Base-by-base conservation (phyloP, 805 yeast genomes). In the Schizosaccharomyces octosporus region DNA sequence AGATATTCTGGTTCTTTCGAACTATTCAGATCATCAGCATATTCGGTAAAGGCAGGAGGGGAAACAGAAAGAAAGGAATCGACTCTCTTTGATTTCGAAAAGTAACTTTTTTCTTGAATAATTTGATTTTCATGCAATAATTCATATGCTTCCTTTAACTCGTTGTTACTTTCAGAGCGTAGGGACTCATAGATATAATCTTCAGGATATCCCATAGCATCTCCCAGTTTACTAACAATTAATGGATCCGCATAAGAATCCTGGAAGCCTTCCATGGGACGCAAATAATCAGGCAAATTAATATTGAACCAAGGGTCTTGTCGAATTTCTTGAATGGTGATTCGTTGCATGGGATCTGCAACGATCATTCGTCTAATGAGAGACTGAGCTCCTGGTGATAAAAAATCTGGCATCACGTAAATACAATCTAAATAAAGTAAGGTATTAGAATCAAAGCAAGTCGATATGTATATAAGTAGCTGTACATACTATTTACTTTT, bases 231-330 rank as follows among this genome's bases (percentile, higher is more conserved):
- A 48, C 76, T 75, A 15, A 89, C 85, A 29, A 87, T 84, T 65
- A 79, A 82, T 62, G 85, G 88, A 71, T 87, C 93, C 48, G 85
- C 75, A 59, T 59, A 64, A 69, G 71, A 62, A 71, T 70, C 66
- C 39, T 63, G 63, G 13, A 62, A 43, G 58, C 65, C 70, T 64
- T 76, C 80, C 48, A 79, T 79, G 5, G 93, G 87, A 62, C 83
- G 73, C 64, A 89, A 77, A 69, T 87, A 87, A 41, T 83, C 87
- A 39, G 90, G 86, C 65, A 90, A 79, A 62, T 80, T 87, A 11
- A 80, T 80, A 66, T 81, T 82, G 73, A 89, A 89, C 97, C 97
- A 89, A 65, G 85, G 89, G 70, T 90, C 96, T 68, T 87, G 84
- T 83, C 88, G 82, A 58, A 90, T 87, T 70, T 87, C 95, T 68